phyloP scores from a whole-genome alignment of 495 filamentous ascomycete genomes.

The Saxophila tyrrhenica region DNA sequence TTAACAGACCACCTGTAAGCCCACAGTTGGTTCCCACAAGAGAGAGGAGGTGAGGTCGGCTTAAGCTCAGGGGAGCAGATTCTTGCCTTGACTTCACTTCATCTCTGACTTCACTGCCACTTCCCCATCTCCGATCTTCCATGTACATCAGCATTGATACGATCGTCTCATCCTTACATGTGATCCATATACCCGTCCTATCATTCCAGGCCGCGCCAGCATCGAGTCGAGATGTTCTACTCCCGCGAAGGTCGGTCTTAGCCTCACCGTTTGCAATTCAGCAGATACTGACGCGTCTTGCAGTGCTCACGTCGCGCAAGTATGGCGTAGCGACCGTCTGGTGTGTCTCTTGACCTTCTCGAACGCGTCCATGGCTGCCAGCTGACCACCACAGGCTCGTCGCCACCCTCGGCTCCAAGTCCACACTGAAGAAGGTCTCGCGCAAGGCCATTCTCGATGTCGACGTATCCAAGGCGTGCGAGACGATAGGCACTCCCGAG shows the following conservation, averaged over 20 bases:
- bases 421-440: slow-evolving; percentile 59
- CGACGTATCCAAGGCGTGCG: slow-evolving; percentile 73
- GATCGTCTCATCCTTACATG: neutral
- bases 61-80: neutral
- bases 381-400: slow-evolving; percentile 55
- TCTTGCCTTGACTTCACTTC: neutral
- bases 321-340: slow-evolving; percentile 93
- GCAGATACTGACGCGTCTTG: slow-evolving; percentile 21
- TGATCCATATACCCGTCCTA: no score
- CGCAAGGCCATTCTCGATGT: slow-evolving; percentile 85
- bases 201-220: no score
- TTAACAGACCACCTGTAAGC: no score
- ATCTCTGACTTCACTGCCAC: neutral
- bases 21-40: no score
- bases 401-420: slow-evolving; percentile 73
- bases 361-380: neutral
- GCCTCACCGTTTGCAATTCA: no score
- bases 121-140: no score
- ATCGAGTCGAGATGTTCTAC: slow-evolving; percentile 60
- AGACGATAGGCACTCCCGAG: slow-evolving; percentile 70
- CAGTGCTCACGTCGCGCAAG: slow-evolving; percentile 78
- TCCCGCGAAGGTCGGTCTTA: slow-evolving; percentile 80
- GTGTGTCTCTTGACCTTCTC: slow-evolving; percentile 38
- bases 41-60: neutral
- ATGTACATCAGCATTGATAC: no score